Conservation (phyloP, 1,139 yeast genomes). For the Candida neerlandica region DNA sequence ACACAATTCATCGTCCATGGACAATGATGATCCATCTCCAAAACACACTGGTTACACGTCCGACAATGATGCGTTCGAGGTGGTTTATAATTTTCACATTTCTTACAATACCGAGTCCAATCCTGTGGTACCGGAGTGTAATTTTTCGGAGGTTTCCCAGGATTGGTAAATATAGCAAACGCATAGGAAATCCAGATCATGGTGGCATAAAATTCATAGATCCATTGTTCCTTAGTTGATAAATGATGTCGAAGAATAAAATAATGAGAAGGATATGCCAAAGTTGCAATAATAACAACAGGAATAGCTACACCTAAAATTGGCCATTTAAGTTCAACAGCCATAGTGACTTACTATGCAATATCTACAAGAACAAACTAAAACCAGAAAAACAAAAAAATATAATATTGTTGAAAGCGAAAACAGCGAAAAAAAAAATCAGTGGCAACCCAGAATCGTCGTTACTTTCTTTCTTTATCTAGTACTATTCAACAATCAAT, state of each 20-base stretch:
- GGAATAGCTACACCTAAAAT: constrained; percentile 52
- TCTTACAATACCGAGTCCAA: constrained; percentile 50
- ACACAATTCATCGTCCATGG: constrained; percentile 96
- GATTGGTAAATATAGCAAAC: constrained; percentile 56
- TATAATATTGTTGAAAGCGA: background rate
- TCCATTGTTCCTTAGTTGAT: constrained; percentile 39
- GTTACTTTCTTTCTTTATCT: background rate
- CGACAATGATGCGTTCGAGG: constrained; percentile 93
- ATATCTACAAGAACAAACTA: too few relatives aligned
- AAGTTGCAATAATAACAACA: constrained; percentile 52
- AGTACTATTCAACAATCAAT: background rate
- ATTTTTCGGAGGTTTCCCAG: constrained; percentile 59
- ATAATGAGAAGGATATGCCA: constrained; percentile 69
- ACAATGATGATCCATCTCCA: constrained; percentile 90
- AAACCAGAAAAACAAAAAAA: background rate
- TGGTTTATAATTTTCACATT: constrained; percentile 88
- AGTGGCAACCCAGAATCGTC: constrained; percentile 14
- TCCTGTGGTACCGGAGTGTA: constrained; percentile 30
- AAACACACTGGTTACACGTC: constrained; percentile 65
- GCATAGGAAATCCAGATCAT: constrained; percentile 75
- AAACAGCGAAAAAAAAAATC: constrained; percentile 1
- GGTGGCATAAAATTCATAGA: constrained; percentile 50
- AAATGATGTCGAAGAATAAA: constrained; percentile 55
- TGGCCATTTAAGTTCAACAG: constrained; percentile 55
- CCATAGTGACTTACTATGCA: too few relatives aligned